Base-by-base conservation (phyloP, 768 basidiomycete species). In the Trametes villosa region DNA sequence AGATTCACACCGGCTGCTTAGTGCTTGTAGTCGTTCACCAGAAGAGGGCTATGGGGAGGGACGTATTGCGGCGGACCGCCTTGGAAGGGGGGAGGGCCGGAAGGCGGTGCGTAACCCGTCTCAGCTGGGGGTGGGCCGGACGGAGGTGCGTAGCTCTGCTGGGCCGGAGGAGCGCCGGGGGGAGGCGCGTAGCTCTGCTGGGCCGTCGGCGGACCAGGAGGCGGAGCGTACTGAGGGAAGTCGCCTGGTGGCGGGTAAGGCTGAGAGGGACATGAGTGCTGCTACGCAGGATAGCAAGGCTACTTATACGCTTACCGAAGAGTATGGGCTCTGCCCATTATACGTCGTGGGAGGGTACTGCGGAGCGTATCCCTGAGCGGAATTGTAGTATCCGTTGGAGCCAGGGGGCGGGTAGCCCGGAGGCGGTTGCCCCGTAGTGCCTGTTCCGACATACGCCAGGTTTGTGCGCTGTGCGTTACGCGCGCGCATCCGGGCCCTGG, bases 311-410 rank as follows among this genome's bases (percentile, higher is more conserved):
- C 65, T 26, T 5, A 67, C 65, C 45, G 60, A 59, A 27, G 63
- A 33, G 24, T 64, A 62, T 0, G 62, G 62, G 41, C 34, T 55
- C 41, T 58, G 63, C 17, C 48, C 50, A n/a, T 62, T 41, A 42
- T 63, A 53, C 8, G 61, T n/a, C 11, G 41, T 45, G 7, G 57
- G 59, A 9, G 66, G 66, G 33, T 64, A 65, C 47, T 67, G 64
- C 24, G 63, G 63, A 17, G 45, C 51, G 20, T 62, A 62, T 34
- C 48, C 46, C 12, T 50, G 36, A 7, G 49, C 50, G 4, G 57
- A 20, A 41, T 45, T 20, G 38, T 57, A 57, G 20, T 53, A 52
- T 15, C 56, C 46, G 17, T 57, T 44, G 31, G 48, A 40, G 27
- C 53, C 42, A 22, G 50, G 45, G 15, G 47, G 34, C 15, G 33